phyloP scores from a whole-genome alignment of 306 rosid genomes.

The Ammopiptanthus mongolicus region DNA sequence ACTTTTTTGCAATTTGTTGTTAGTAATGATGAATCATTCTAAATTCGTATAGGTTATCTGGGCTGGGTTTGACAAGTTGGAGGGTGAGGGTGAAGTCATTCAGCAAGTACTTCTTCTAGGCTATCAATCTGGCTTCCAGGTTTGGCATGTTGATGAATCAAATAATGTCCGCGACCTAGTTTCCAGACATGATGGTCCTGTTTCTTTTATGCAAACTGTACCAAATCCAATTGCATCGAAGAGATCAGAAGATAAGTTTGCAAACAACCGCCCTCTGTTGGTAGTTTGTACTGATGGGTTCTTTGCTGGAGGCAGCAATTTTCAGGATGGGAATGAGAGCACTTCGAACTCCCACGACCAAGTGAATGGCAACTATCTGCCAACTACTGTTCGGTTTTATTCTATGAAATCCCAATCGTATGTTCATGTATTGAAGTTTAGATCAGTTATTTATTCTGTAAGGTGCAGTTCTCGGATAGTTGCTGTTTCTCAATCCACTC shows the following conservation, averaged over 20 bases:
- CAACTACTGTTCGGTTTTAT: constrained; percentile 74
- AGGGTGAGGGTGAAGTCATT: constrained; percentile 50
- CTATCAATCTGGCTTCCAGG: constrained; percentile 86
- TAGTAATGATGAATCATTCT: not conserved
- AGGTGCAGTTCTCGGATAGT: constrained; percentile 88
- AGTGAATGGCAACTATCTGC: constrained; percentile 53
- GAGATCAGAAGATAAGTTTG: constrained; percentile 59
- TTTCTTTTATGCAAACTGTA: constrained; percentile 83
- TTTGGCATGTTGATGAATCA: constrained; percentile 98
- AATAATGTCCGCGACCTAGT: constrained; percentile 72
- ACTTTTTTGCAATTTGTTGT: not conserved
- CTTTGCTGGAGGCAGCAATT: constrained; percentile 47
- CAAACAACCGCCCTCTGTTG: constrained; percentile 63
- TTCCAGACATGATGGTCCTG: constrained; percentile 80
- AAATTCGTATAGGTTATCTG: constrained; percentile 63
- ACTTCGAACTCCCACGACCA: constrained; percentile 52
- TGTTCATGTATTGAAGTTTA: constrained; percentile 77
- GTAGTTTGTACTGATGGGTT: constrained; percentile 75
- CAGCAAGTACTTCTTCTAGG: constrained; percentile 85
- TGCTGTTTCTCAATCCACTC: constrained; percentile 76
- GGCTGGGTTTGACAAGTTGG: constrained; percentile 96
- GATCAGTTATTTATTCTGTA: constrained; percentile 77
- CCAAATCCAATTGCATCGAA: constrained; percentile 71
- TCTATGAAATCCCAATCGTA: constrained; percentile 82
- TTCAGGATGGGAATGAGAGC: constrained; percentile 55